A percentile compares a stretch with the other conserved stretches of the same genome.
Evolutionary conservation across 2,329 filamentous ascomycete species (phyloP).

Genomic region (Aspergillus sp.): DNA sequence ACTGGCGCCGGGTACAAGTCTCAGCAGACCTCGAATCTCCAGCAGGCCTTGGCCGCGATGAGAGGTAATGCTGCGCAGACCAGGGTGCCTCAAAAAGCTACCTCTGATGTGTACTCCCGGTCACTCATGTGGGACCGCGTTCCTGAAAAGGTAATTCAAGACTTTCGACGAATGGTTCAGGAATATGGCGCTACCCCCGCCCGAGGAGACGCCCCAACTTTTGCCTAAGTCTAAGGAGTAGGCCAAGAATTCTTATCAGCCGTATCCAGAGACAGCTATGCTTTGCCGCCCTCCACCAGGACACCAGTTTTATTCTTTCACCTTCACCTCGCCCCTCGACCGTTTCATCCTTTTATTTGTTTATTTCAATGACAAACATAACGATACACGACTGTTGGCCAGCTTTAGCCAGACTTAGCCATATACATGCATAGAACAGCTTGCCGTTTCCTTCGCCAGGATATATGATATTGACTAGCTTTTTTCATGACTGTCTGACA

Average conservation of each 20-base stretch:
- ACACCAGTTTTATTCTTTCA: slow-evolving; percentile 12
- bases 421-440: slow-evolving; percentile 27
- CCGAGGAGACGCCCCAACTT: slow-evolving; percentile 31
- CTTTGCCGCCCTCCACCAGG: slow-evolving; percentile 11
- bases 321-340: slow-evolving; percentile 11
- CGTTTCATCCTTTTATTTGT: slow-evolving; percentile 14
- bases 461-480: slow-evolving; percentile 23
- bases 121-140: slow-evolving; percentile 94
- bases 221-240: slow-evolving; percentile 19
- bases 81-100: slow-evolving; percentile 50
- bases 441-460: slow-evolving; percentile 24
- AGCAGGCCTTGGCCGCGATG: slow-evolving; percentile 74
- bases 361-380: slow-evolving; percentile 11
- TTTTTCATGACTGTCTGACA: slow-evolving; percentile 16
- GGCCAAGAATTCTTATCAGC: slow-evolving; percentile 3
- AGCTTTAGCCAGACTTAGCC: slow-evolving; percentile 24
- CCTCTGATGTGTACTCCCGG: slow-evolving; percentile 87
- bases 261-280: slow-evolving; percentile 16
- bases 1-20: slow-evolving; percentile 37
- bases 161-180: slow-evolving; percentile 88
- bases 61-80: slow-evolving; percentile 68
- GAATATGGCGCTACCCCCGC: slow-evolving; percentile 56
- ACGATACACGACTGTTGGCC: slow-evolving; percentile 21
- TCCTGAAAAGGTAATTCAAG: slow-evolving; percentile 83
- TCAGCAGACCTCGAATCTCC: slow-evolving; percentile 43